Evolutionary conservation across 1,284 basidiomycete genomes (phyloP).

Genomic region (Phaffia rhodozyma): DNA sequence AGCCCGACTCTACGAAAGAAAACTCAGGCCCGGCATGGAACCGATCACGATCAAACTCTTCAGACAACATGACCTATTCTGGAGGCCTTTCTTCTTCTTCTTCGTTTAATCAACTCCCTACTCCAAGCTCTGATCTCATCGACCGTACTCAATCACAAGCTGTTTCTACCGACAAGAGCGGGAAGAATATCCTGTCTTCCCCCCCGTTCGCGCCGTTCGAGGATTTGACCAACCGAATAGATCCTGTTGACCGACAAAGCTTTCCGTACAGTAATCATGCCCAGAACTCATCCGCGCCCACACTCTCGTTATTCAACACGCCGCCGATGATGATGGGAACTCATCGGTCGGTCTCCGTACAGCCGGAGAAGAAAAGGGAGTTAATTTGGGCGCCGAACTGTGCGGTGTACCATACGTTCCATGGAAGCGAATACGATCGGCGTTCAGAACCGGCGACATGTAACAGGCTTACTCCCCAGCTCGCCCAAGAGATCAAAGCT

Average conservation of each 20-base stretch:
- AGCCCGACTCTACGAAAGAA: constrained; percentile 39
- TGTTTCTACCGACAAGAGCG: not conserved
- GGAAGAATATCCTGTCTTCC: constrained; percentile 37
- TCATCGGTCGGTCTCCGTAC: constrained; percentile 7
- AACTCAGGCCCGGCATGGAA: constrained; percentile 36
- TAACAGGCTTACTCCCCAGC: constrained; percentile 83
- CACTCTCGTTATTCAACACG: constrained; percentile 47
- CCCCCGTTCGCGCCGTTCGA: constrained; percentile 45
- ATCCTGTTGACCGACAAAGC: constrained; percentile 19
- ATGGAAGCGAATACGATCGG: constrained; percentile 78
- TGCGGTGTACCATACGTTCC: constrained; percentile 92
- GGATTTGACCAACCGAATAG: constrained; percentile 15
- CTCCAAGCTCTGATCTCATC: constrained; percentile 68
- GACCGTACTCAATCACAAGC: constrained; percentile 43
- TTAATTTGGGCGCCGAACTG: constrained; percentile 82
- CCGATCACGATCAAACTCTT: constrained; percentile 61
- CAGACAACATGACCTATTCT: constrained; percentile 48
- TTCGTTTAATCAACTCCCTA: constrained; percentile 58
- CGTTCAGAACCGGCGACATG: constrained; percentile 83
- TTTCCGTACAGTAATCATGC: constrained; percentile 50
- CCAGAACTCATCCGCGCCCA: constrained; percentile 71
- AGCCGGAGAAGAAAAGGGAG: constrained; percentile 40
- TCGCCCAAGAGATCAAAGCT: constrained; percentile 92
- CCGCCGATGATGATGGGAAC: constrained; percentile 44
- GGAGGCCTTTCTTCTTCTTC: constrained; percentile 46